Evolutionary conservation across 2,329 filamentous ascomycete species (phyloP), one percentile per base, ranked within the genome.

Genomic region (Elsinoe australis): DNA sequence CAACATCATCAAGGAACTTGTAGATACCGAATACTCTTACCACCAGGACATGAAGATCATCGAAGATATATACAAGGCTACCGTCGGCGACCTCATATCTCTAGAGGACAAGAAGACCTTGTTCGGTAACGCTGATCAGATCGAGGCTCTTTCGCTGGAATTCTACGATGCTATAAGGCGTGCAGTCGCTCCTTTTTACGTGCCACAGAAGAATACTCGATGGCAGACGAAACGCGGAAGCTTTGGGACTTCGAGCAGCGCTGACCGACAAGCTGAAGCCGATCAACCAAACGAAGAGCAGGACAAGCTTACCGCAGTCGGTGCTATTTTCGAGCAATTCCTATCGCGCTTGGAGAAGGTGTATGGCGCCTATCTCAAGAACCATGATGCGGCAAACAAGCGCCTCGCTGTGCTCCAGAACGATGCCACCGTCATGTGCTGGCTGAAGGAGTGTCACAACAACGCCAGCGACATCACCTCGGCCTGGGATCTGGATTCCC

Each of bases 41-140:
- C 82, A 94, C 49, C 80, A 87, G 54, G 92, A 98, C 63, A 90
- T 98, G 87, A 95, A 89, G 63, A 90, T 98, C 47, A 84, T 95
- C 2, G 87, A 94, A 60, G 89, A 96, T 61, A 96, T 98, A 48
- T 98, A 96, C 73, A 94, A 94, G 66, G 88, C 87, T 34, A 96
- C 92, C 0, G 62, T 58, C 5, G 88, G 85, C 49, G 80, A 87
- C 6, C 80, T 87, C 54, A 76, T 95, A 21, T 86, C 85, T 34
- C 71, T 78, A 33, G 85, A 90, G 54, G 94, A 94, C 53, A 82
- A 94, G 58, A 94, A 89, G 61, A 75, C 85, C 9, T 79, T 98
- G 12, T 98, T 98, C 64, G 83, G 87, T 53, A 98, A 98, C 60
- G 89, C 85, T 3, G 85, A 92, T 58, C 85, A 95, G 58, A 82